Percentiles rank a stretch among this genome's conserved stretches.
Evolutionary conservation across 306 rosid species (phyloP).

Genomic region (Alnus rubra): DNA sequence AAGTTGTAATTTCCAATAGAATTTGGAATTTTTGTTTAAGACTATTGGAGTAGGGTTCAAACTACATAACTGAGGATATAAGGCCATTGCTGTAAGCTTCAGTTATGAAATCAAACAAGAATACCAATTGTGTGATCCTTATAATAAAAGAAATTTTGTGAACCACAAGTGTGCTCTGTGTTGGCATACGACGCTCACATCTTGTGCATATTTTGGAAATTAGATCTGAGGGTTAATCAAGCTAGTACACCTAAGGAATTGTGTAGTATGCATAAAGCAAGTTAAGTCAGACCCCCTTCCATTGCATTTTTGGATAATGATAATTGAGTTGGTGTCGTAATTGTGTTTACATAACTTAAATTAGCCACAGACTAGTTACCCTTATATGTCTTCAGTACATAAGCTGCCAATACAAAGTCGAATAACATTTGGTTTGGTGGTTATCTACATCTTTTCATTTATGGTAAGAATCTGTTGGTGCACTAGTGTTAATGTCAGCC

Average conservation of each 20-base stretch:
- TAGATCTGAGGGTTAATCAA: not conserved
- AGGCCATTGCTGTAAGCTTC: too few species aligned
- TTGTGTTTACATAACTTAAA: not conserved
- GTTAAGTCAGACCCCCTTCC: not conserved
- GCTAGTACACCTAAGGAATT: not conserved
- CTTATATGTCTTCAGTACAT: not conserved
- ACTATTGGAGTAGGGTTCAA: too few species aligned
- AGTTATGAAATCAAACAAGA: too few species aligned
- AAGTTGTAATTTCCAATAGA: too few species aligned
- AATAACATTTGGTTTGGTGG: constrained; percentile 1
- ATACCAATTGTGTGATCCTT: too few species aligned
- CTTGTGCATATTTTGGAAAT: not conserved
- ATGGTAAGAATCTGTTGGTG: constrained; percentile 1
- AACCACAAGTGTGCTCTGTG: too few species aligned
- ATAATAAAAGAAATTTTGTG: too few species aligned
- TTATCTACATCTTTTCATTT: not conserved
- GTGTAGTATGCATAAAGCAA: too few species aligned
- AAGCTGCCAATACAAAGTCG: not conserved
- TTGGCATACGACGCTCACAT: not conserved
- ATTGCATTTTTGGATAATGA: not conserved
- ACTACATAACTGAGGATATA: too few species aligned
- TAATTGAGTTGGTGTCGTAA: not conserved
- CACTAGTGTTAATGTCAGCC: not conserved
- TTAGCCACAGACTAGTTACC: not conserved
- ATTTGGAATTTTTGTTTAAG: too few species aligned